These are phyloP conservation scores for Erysimum cheiri DNA, from an alignment of 441 rosid genomes.

Conservation along the genomic window DNA sequence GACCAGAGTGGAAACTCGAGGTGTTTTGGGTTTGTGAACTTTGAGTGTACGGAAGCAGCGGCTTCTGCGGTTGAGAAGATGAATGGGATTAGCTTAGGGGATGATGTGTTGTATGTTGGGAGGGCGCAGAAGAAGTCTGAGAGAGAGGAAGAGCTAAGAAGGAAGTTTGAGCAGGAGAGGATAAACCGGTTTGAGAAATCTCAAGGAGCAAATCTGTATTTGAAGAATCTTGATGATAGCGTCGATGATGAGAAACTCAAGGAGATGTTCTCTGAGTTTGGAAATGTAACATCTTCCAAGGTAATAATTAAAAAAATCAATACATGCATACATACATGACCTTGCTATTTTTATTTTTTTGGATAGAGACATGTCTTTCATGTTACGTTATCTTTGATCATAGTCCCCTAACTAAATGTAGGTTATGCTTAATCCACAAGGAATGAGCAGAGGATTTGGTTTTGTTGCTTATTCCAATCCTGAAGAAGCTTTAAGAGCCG, in stretches of 20 bases:
- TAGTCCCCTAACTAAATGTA: constrained; percentile 25
- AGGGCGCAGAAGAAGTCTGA: constrained; percentile 71
- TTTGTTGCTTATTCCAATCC: constrained; percentile 73
- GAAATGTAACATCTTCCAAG: constrained; percentile 71
- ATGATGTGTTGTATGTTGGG: constrained; percentile 65
- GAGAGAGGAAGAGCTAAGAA: constrained; percentile 58
- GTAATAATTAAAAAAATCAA: constrained; percentile 33
- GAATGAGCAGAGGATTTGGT: constrained; percentile 72
- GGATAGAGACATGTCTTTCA: neutral
- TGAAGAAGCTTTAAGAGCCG: constrained; percentile 77
- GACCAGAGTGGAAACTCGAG: constrained; percentile 60
- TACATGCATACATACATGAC: neutral
- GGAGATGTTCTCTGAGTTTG: constrained; percentile 65
- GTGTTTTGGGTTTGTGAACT: constrained; percentile 69
- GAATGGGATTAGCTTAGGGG: constrained; percentile 59
- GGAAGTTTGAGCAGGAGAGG: constrained; percentile 61
- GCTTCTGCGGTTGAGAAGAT: constrained; percentile 58
- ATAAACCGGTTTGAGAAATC: constrained; percentile 53
- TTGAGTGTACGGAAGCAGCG: constrained; percentile 59
- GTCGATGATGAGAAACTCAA: constrained; percentile 70
- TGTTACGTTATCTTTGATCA: neutral
- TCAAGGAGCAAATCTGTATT: constrained; percentile 35
- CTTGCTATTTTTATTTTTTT: neutral
- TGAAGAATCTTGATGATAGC: constrained; percentile 71
- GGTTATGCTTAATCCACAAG: constrained; percentile 77